phyloP scores from a whole-genome alignment of 371 early-diverging fungal genomes.

The Rhizopus stolonifer region DNA sequence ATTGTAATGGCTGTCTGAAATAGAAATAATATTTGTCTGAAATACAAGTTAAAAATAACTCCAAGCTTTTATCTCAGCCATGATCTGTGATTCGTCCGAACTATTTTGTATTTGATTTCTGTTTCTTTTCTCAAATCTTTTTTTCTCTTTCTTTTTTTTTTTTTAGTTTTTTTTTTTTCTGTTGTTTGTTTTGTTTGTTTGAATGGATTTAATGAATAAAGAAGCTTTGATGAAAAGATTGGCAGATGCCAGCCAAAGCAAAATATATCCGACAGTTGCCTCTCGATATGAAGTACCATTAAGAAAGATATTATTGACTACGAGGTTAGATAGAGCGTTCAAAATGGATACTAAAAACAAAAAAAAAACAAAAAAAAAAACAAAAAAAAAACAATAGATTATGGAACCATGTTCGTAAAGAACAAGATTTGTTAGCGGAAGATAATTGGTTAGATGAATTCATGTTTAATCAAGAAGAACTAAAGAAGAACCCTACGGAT shows the following conservation, averaged over 20 bases:
- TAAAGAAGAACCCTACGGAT: conserved; percentile 3
- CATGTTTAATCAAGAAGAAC: background rate
- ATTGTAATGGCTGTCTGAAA: no score
- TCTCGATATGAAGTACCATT: conserved; percentile 27
- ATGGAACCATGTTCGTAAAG: conserved; percentile 29
- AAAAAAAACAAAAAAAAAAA: no score
- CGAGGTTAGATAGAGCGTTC: conserved; percentile 12
- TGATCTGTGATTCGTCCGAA: background rate
- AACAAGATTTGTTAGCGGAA: conserved; percentile 20
- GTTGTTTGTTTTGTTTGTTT: background rate
- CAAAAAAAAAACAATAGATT: conserved; percentile 15
- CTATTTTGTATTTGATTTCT: background rate
- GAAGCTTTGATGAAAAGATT: conserved; percentile 29
- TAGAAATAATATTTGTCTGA: no score
- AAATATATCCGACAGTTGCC: conserved; percentile 26
- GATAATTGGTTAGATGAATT: conserved; percentile 1
- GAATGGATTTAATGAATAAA: conserved; percentile 17
- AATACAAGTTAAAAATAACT: no score
- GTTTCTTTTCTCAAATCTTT: background rate
- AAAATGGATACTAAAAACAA: conserved; percentile 2
- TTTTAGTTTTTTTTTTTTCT: background rate
- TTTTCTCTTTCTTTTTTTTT: background rate
- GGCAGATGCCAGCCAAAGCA: conserved; percentile 29
- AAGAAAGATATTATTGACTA: conserved; percentile 29
- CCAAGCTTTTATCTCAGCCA: no score